Evolutionary conservation across 2,329 filamentous ascomycete genomes (phyloP).

Genomic region (Nemania sp.): DNA sequence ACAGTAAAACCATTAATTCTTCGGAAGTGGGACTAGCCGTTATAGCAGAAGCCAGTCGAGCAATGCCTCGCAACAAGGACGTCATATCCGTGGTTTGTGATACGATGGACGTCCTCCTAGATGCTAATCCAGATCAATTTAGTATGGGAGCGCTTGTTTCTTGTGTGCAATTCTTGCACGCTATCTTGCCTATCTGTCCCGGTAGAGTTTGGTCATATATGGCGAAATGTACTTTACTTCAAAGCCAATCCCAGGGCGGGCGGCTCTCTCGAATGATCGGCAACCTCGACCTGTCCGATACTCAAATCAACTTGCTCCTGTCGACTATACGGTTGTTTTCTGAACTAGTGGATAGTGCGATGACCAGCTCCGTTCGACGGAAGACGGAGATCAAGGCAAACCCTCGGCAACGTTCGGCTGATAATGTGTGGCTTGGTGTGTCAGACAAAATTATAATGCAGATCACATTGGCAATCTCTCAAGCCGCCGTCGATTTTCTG

Average conservation of each 20-base stretch:
- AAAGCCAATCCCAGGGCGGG: slow-evolving; percentile 79
- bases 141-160: slow-evolving; percentile 75
- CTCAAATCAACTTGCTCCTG: slow-evolving; percentile 81
- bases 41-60: slow-evolving; percentile 69
- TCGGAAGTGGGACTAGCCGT: slow-evolving; percentile 59
- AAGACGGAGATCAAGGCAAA: slow-evolving; percentile 66
- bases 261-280: slow-evolving; percentile 83
- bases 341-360: slow-evolving; percentile 79
- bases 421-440: slow-evolving; percentile 75
- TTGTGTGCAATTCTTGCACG: slow-evolving; percentile 83
- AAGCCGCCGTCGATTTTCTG: slow-evolving; percentile 83
- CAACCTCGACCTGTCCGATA: slow-evolving; percentile 81
- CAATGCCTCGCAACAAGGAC: slow-evolving; percentile 71
- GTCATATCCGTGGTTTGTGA: slow-evolving; percentile 86
- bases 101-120: slow-evolving; percentile 79
- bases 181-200: slow-evolving; percentile 78
- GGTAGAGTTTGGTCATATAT: slow-evolving; percentile 92
- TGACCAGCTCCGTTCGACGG: slow-evolving; percentile 75
- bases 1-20: slow-evolving; percentile 37
- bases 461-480: slow-evolving; percentile 78
- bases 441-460: slow-evolving; percentile 82
- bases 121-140: slow-evolving; percentile 72
- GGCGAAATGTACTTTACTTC: slow-evolving; percentile 82
- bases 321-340: slow-evolving; percentile 81
- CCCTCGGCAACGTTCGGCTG: slow-evolving; percentile 58